Base-by-base conservation (phyloP, 306 rosid genomes). In the Amphicarpaea edgeworthii region DNA sequence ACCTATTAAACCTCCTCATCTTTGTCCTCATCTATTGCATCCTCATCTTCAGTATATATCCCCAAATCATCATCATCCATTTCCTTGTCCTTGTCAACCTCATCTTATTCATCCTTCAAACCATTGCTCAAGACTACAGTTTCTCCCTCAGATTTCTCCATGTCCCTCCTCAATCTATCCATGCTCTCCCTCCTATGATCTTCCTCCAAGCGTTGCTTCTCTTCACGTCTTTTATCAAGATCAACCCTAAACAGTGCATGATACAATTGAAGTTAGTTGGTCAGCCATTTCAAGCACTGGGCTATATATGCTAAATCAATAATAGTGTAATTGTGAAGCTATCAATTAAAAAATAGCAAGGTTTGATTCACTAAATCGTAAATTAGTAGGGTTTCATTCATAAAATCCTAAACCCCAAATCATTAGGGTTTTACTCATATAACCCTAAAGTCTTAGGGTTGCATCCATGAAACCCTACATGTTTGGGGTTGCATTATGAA, bases 201-300 rank as follows among this genome's bases (percentile, higher is more conserved):
- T 86, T 88, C 97, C 85, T 94, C 96, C 77, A 94, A 80, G 7
- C 87, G 93, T 19, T 79, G 81, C 87, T 88, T 94, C 81, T 94
- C 96, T 7, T 80, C 90, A 37, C 84, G 70, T 77, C 97, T 90
- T 83, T 92, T 86, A 75, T 94, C 97, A 61, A 92, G 92, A 80
- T 90, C 98, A 70, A 84, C 86, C 88, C 97, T 92, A 43, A 43
- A 57, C 77, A 50, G 7, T 46, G 59, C 54, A 84, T 23, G 38
- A 82, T 50, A 47, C 66, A 46, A 38, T 3, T 3, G 50, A 53
- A 81, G 64, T 66, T 24, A 72, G 46, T 70, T 26, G 45, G 61
- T 34, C 26, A 19, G 38, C 17, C 46, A 58, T 72, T 53, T 50
- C 30, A 37, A 49, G 43, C 5, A 68, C 30, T 70, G 11, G 8